These are phyloP conservation scores for Ophiostoma ips DNA, from an alignment of 2,329 filamentous ascomycete species.

Conservation along the genomic window DNA sequence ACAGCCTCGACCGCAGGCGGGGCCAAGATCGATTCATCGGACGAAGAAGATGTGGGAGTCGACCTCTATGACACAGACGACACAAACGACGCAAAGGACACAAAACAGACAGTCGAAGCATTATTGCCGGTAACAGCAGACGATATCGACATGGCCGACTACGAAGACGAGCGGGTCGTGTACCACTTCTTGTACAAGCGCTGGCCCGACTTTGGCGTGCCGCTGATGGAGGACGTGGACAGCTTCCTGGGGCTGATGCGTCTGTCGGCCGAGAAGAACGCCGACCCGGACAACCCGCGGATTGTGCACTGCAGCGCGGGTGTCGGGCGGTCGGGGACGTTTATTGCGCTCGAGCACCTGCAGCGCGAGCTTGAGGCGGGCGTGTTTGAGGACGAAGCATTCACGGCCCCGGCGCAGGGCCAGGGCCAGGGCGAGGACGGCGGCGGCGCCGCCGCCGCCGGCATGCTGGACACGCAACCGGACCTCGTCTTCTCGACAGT, in stretches of 20 bases:
- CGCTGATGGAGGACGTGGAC: slow-evolving; percentile 50
- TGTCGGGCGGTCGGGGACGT: slow-evolving; percentile 86
- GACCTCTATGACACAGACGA: not conserved
- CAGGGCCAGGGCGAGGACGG: not conserved
- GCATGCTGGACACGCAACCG: slow-evolving; percentile 4
- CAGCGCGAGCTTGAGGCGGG: slow-evolving; percentile 69
- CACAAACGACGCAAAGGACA: not conserved
- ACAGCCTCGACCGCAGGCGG: not conserved
- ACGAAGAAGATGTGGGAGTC: not conserved
- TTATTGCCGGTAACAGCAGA: not conserved
- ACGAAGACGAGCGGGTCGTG: slow-evolving; percentile 45
- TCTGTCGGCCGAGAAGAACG: slow-evolving; percentile 47
- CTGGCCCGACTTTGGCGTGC: slow-evolving; percentile 86
- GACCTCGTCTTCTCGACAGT: slow-evolving; percentile 56
- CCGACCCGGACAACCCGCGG: slow-evolving; percentile 50
- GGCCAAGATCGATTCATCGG: not conserved
- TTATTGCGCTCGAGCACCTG: slow-evolving; percentile 90
- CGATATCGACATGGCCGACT: not conserved
- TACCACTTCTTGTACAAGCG: slow-evolving; percentile 76
- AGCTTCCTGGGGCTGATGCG: slow-evolving; percentile 57
- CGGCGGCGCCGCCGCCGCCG: not conserved
- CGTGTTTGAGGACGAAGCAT: slow-evolving; percentile 34
- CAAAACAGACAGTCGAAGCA: too few species aligned
- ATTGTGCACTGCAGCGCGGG: slow-evolving; percentile 84
- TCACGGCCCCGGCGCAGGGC: not conserved